A percentile compares a stretch with the other conserved stretches of the same genome.
Evolutionary conservation across 2,329 filamentous ascomycete species (phyloP).

Genomic region (Verticillium nubilum): DNA sequence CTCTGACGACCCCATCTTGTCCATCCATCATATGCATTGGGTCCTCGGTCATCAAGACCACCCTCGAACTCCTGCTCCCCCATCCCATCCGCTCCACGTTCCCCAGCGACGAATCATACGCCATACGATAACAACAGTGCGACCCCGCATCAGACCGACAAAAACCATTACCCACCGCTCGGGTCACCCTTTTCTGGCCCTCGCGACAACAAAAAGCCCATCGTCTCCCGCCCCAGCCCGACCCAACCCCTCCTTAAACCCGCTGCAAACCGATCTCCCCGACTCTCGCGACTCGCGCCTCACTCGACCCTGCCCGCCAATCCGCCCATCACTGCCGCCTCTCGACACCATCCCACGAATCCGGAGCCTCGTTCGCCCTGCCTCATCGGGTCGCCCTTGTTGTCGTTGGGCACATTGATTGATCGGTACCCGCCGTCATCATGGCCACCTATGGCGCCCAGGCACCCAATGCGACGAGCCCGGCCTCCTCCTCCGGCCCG

Average conservation of each 20-base stretch:
- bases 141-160: neutral
- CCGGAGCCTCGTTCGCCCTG: neutral
- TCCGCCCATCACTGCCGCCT: constrained; percentile 8
- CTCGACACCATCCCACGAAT: neutral
- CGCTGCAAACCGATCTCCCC: constrained; percentile 25
- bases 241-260: constrained; percentile 17
- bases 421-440: constrained; percentile 3
- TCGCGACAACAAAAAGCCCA: constrained; percentile 5
- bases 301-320: constrained; percentile 7
- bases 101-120: neutral
- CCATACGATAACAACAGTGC: neutral
- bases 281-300: constrained; percentile 9
- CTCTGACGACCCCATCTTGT: no score
- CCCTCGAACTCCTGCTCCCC: no score
- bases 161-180: neutral
- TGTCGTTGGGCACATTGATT: neutral
- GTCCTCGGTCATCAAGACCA: no score
- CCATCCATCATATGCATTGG: no score
- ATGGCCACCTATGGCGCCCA: constrained; percentile 19
- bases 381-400: neutral
- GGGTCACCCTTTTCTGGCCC: constrained; percentile 3
- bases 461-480: constrained; percentile 8
- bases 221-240: neutral
- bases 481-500: constrained; percentile 7
- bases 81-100: no score